These are phyloP conservation scores for Penicillium parvum DNA, from an alignment of 495 filamentous ascomycete genomes.

Conservation along the genomic window DNA sequence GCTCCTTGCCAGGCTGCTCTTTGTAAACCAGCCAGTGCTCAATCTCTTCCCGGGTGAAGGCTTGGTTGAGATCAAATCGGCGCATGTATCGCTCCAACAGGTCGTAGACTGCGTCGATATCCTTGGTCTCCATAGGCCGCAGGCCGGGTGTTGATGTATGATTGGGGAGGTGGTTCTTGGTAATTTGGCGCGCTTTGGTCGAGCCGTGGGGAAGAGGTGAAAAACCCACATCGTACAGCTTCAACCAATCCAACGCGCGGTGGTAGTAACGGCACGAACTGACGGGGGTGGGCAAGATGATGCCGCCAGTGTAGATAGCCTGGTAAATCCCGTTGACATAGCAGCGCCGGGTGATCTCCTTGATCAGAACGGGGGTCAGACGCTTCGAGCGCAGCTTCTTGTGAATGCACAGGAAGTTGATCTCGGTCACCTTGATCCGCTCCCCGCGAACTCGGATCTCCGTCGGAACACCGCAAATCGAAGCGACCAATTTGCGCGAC, in stretches of 20 bases:
- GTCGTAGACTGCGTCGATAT: slow-evolving; percentile 70
- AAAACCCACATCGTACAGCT: slow-evolving; percentile 90
- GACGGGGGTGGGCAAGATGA: slow-evolving; percentile 83
- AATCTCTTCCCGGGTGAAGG: slow-evolving; percentile 72
- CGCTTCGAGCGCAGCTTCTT: slow-evolving; percentile 95
- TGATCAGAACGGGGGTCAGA: slow-evolving; percentile 87
- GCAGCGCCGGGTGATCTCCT: slow-evolving; percentile 90
- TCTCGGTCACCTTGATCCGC: slow-evolving; percentile 73
- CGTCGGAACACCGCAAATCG: slow-evolving; percentile 88
- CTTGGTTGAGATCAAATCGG: slow-evolving; percentile 78
- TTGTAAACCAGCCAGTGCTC: slow-evolving; percentile 84
- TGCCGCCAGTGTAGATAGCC: slow-evolving; percentile 90
- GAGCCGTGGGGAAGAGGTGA: slow-evolving; percentile 74
- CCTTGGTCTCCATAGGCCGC: slow-evolving; percentile 74
- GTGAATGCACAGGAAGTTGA: slow-evolving; percentile 97
- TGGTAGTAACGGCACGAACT: slow-evolving; percentile 94
- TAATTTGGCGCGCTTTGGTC: slow-evolving; percentile 74
- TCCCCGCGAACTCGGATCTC: slow-evolving; percentile 74
- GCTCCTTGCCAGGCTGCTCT: slow-evolving; percentile 53
- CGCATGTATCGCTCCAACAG: slow-evolving; percentile 74
- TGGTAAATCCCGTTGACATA: slow-evolving; percentile 81
- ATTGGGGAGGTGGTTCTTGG: slow-evolving; percentile 72
- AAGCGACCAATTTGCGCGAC: slow-evolving; percentile 81
- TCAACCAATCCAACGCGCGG: slow-evolving; percentile 87
- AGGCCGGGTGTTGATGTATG: slow-evolving; percentile 66